Evolutionary conservation across 2,329 filamentous ascomycete species (phyloP).

Genomic region (Calcarisporium arbuscula): DNA sequence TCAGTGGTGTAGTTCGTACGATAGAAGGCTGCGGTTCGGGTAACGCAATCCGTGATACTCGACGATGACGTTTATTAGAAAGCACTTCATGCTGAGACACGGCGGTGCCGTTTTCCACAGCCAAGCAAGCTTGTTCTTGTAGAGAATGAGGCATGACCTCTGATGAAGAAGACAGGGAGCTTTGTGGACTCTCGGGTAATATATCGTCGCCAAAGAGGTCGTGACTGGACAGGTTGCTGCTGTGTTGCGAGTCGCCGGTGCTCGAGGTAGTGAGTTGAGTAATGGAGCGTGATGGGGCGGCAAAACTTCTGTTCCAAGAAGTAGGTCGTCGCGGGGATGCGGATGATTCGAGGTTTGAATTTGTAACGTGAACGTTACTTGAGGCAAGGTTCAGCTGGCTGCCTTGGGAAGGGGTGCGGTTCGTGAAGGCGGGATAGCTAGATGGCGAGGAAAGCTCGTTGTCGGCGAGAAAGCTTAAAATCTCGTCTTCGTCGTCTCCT

Average conservation of each 20-base stretch:
- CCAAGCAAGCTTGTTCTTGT: too few species aligned
- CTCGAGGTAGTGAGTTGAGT: conserved; percentile 13
- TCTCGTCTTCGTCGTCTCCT: conserved; percentile 14
- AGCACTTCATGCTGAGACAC: too few species aligned
- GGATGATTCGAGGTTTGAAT: conserved; percentile 5
- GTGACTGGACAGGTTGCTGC: too few species aligned
- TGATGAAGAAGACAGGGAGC: conserved; percentile 22
- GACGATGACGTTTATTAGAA: too few species aligned
- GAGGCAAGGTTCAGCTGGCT: conserved; percentile 5
- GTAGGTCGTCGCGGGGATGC: conserved; percentile 9
- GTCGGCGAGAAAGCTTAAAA: conserved; percentile 19
- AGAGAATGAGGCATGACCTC: conserved; percentile 26
- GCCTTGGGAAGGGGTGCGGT: conserved; percentile 7
- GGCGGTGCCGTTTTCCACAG: too few species aligned
- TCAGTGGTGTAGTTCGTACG: too few species aligned
- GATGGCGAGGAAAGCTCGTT: conserved; percentile 30
- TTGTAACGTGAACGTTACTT: conserved; percentile 5
- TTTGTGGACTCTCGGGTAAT: conserved; percentile 17
- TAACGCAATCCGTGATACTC: too few species aligned
- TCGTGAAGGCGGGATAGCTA: conserved; percentile 24
- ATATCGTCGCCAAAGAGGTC: conserved; percentile 21
- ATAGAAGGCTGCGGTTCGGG: neutral
- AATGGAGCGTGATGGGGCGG: conserved; percentile 14
- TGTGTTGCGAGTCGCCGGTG: conserved; percentile 18
- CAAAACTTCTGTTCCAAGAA: conserved; percentile 12